Evolutionary conservation across 768 basidiomycete genomes (phyloP), one percentile per base, ranked within the genome.

Genomic region (Termitomyces heimii): DNA sequence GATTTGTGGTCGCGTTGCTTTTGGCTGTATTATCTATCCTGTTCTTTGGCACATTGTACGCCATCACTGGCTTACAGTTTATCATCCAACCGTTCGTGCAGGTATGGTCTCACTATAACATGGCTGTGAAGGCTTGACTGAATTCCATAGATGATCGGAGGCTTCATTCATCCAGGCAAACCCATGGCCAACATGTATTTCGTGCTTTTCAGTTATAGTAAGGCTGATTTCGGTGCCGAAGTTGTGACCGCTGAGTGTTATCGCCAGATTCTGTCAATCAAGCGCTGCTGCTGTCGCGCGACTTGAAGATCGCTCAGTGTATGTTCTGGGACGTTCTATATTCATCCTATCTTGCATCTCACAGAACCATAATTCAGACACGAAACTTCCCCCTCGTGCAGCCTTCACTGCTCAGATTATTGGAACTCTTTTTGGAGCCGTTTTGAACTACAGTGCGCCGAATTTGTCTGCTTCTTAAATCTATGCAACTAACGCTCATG

Each of bases 151-250:
- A 84, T 84, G 81, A 77, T 83, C 20, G 81, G 79, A n/a, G 80
- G 79, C 3, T 78, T 77, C 34, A 72, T 84, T 29, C 78, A 80
- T 62, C 81, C 84, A 7, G 83, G 84, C 24, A 81, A 80, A 60
- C 83, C 84, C 1, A 80, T 84, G 55, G 84, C 85, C n/a, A 88
- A 86, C 66, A 82, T 88, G 72, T 86, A 85, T 66, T 79, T 80
- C 57, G 71, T 77, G 44, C 68, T 82, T 42, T 80, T 72, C 63
- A 71, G 80, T 50, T 79, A 77, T 60, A 78, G 77, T 78, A 35
- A 66, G 71, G 26, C 60, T 45, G 5, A 40, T 24, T n/a, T 24
- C 4, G 3, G 16, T 37, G 24, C 13, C 16, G 22, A 28, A 52
- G 3, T 8, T n/a, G 34, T 35, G 7, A 6, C 6, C 20, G 12